These are phyloP conservation scores for Trichophyton verrucosum DNA, from an alignment of 2,329 filamentous ascomycete genomes.

Conservation along the genomic window DNA sequence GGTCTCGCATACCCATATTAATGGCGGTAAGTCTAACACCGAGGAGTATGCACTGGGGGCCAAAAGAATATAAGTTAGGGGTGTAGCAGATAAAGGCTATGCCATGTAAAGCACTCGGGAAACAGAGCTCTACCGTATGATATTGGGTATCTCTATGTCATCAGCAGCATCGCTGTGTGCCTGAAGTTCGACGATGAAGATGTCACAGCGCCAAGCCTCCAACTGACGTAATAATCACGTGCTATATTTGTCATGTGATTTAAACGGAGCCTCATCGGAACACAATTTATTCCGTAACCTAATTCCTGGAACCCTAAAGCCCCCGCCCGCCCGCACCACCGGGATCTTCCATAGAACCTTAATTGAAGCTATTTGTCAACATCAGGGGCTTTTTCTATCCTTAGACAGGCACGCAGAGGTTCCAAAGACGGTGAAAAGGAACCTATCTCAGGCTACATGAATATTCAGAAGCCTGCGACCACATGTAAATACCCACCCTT, in stretches of 20 bases:
- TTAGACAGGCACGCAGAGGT: too few species aligned
- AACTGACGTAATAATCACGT: neutral
- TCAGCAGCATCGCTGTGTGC: neutral
- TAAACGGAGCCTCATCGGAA: neutral
- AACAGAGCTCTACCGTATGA: neutral
- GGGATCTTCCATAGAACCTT: too few species aligned
- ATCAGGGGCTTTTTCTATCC: too few species aligned
- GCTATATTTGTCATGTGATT: neutral
- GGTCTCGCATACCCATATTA: conserved; percentile 12
- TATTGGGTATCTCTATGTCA: neutral
- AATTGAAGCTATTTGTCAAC: too few species aligned
- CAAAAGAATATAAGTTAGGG: neutral
- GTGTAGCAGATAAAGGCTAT: neutral
- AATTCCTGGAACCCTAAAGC: neutral
- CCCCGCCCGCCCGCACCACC: too few species aligned
- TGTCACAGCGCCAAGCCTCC: neutral
- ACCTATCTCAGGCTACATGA: too few species aligned
- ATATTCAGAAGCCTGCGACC: too few species aligned
- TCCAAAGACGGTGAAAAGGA: too few species aligned
- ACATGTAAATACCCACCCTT: too few species aligned
- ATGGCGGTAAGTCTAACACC: neutral
- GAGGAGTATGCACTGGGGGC: neutral
- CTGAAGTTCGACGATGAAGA: neutral
- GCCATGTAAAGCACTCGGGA: neutral
- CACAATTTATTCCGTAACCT: neutral